Evolutionary conservation across 495 filamentous ascomycete species (phyloP), one percentile per base, ranked within the genome.

Genomic region (Xylaria sp.): DNA sequence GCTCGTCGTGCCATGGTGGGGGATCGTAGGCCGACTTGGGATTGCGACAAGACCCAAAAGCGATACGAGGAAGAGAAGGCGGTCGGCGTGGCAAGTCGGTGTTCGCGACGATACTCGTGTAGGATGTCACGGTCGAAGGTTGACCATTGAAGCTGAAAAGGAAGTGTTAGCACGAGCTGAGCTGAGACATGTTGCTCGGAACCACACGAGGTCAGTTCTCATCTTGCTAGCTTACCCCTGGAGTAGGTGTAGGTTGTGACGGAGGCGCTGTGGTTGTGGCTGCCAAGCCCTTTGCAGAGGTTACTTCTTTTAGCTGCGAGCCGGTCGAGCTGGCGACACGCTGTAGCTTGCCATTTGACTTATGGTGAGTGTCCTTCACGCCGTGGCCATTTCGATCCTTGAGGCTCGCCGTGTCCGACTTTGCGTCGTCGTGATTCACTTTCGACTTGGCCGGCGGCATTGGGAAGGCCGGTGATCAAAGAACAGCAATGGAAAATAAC

Each of bases 101-200:
- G 91, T 70, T 90, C 87, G 76, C 92, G 88, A 70, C 93, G 90
- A 84, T 97, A 97, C 77, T 88, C 87, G 80, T 95, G 91, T 69
- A 97, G 88, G 73, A 93, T 85, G 24, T 88, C 84, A 72, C 88
- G 83, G 21, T 93, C 89, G 75, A 94, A 90, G 35, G 90, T 87
- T 43, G 88, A 84, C 93, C 93, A 97, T 72, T 89, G 85, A 67
- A 97, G 87, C 93, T 97, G 74, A 63, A 67, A 24, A 57, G 24
- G 6, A 64, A 52, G 7, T 52, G 61, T 41, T 52, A n/a, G 71
- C 81, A 41, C 11, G 59, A 82, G 78, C 40, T 53, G 26, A 57
- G 19, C 61, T 64, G 68, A 44, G 59, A 68, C 43, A 50, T 41
- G 17, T 19, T 19, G 19, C 19, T 21, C 31, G 24, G 4, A 44